These are phyloP conservation scores for Ganoderma sp. DNA, from an alignment of 1,284 basidiomycete species.

Conservation along the genomic window DNA sequence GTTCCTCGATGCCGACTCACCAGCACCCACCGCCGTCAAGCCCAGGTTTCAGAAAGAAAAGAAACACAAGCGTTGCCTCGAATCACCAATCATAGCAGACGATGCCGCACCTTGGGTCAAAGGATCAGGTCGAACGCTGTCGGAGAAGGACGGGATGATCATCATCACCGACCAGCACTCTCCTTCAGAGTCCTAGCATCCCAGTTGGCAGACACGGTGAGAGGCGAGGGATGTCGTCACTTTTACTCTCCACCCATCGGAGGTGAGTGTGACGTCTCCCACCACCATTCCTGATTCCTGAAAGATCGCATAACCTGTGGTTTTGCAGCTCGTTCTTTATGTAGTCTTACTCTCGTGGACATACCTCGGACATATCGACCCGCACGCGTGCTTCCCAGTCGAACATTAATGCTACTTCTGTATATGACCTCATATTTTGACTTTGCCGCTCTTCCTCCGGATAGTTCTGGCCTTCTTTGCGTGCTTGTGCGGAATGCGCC, in stretches of 20 bases:
- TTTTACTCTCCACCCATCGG: slow-evolving; percentile 17
- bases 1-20: slow-evolving; percentile 33
- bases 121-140: slow-evolving; percentile 34
- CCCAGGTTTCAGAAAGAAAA: slow-evolving; percentile 27
- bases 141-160: slow-evolving; percentile 36
- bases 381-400: slow-evolving; percentile 27
- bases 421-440: slow-evolving; percentile 23
- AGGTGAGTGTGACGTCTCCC: slow-evolving; percentile 14
- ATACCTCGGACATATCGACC: slow-evolving; percentile 11
- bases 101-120: slow-evolving; percentile 44
- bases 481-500: neutral
- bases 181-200: slow-evolving; percentile 13
- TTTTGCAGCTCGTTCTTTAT: slow-evolving; percentile 19
- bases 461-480: neutral
- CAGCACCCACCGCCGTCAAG: slow-evolving; percentile 19
- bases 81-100: slow-evolving; percentile 40
- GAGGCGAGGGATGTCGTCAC: neutral
- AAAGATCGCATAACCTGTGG: slow-evolving; percentile 2
- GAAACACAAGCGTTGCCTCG: slow-evolving; percentile 29
- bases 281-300: neutral
- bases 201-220: neutral
- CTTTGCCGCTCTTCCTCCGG: neutral
- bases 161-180: slow-evolving; percentile 28
- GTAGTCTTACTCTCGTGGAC: slow-evolving; percentile 13
- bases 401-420: slow-evolving; percentile 17